phyloP scores from a whole-genome alignment of 345 rosid species.

The Brassica cretica region DNA sequence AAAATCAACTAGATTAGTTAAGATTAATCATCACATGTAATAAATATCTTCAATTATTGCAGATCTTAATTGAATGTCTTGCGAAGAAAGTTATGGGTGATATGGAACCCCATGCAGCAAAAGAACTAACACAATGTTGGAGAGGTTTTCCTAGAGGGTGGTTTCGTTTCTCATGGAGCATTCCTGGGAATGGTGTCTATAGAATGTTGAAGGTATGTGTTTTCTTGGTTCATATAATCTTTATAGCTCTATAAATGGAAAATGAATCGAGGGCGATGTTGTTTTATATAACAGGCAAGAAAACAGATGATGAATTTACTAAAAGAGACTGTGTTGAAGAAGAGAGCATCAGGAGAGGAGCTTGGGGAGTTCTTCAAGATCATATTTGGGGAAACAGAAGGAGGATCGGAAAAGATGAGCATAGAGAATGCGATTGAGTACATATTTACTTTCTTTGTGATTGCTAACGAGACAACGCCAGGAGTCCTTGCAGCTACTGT shows the following conservation, averaged over 20 bases:
- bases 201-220: not conserved
- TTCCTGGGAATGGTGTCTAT: not conserved
- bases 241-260: not conserved
- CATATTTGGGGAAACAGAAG: not conserved
- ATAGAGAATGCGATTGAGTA: not conserved
- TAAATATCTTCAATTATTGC: not conserved
- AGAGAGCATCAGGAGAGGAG: conserved; percentile 22
- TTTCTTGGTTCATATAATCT: not conserved
- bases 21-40: not conserved
- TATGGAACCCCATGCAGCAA: not conserved
- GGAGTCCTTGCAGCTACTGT: conserved; percentile 11
- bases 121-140: not conserved
- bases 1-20: not conserved
- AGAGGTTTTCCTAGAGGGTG: not conserved
- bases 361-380: not conserved
- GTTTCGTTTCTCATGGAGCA: not conserved
- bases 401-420: not conserved
- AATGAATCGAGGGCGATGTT: not conserved
- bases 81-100: not conserved
- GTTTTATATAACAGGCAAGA: conserved; percentile 3
- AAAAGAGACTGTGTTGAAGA: conserved; percentile 20
- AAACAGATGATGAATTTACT: conserved; percentile 6
- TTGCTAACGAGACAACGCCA: conserved; percentile 30
- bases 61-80: conserved; percentile 1
- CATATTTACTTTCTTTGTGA: conserved; percentile 17